Conservation (phyloP, 495 filamentous ascomycete genomes). For the Margaritispora aquatica region DNA sequence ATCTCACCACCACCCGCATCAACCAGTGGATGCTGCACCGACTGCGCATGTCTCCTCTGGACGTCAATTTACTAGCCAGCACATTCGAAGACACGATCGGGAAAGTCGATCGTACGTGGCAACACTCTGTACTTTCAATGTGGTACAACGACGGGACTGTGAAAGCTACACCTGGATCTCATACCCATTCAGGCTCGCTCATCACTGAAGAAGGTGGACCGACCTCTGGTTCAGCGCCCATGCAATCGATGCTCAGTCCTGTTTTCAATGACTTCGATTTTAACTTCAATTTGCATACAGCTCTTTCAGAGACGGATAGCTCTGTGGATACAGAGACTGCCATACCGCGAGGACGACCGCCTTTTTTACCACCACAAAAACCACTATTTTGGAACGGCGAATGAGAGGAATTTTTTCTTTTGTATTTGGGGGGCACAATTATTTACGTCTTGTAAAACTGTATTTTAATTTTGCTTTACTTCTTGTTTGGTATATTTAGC, state of each 20-base stretch:
- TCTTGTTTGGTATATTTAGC: too few species aligned
- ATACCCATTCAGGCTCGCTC: neutral
- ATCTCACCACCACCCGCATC: conserved; percentile 1
- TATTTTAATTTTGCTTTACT: too few species aligned
- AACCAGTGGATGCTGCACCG: conserved; percentile 12
- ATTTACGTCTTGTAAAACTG: too few species aligned
- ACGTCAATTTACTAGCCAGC: conserved; percentile 12
- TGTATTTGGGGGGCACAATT: too few species aligned
- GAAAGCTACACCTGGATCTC: neutral
- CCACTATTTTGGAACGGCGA: too few species aligned
- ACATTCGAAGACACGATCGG: conserved; percentile 2
- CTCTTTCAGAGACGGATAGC: neutral
- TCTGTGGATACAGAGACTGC: too few species aligned
- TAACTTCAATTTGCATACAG: neutral
- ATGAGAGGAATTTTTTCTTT: too few species aligned
- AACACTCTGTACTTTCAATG: conserved; percentile 5
- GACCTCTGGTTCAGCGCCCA: neutral
- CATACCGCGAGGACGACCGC: too few species aligned
- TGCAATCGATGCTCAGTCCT: neutral
- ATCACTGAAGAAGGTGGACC: neutral
- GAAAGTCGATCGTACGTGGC: neutral
- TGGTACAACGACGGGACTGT: conserved; percentile 14
- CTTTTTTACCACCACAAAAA: too few species aligned
- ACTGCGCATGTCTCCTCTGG: conserved; percentile 6
- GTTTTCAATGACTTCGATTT: neutral